Base-by-base conservation (phyloP, 2,329 filamentous ascomycete species). In the Aspergillus novofumigatus region DNA sequence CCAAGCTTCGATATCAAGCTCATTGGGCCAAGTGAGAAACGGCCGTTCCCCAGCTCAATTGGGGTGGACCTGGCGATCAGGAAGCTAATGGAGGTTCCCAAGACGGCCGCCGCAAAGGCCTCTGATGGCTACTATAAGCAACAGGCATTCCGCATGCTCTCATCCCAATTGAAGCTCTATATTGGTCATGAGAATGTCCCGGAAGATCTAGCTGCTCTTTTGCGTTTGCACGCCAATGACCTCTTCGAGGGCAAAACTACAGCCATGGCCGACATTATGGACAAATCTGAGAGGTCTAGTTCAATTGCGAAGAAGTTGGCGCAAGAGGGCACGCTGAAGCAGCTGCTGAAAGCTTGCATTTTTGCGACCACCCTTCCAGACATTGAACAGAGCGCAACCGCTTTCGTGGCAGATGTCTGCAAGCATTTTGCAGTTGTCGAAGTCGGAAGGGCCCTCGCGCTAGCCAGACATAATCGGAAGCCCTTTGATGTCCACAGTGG, bases 341-440 rank as follows among this genome's bases (percentile, higher is more conserved):
- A 91, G 60, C 80, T 99, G 4, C 78, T 99, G 58, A 97, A 96
- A 72, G 91, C 93, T 1, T 83, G 91, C 67, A 90, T 97, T 73
- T 91, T 89, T 70, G 90, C 93, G 0, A 86, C 89, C 47, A 95
- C 92, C 0, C 78, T 97, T 8, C 86, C 90, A 0, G 90, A 92
- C 35, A 86, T 97, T 60, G 86, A 90, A 62, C 81, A 87, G 9
- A 87, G 92, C 51, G 91, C 93, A 0, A 85, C 86, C 41, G 73
- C 84, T 4, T 88, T 99, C 61, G 79, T 97, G 25, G 81, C 86
- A 49, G 90, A 94, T 67, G 80, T 97, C 9, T 95, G 91, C 67
- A 87, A 88, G 52, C 95, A 99, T 72, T 93, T 99, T 64, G 89
- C 92, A 2, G 84, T 99, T 48, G 79, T 99, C 29, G 94, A 99